Evolutionary conservation across 257 asterid species (phyloP).

Genomic region (Solanum peruvianum): DNA sequence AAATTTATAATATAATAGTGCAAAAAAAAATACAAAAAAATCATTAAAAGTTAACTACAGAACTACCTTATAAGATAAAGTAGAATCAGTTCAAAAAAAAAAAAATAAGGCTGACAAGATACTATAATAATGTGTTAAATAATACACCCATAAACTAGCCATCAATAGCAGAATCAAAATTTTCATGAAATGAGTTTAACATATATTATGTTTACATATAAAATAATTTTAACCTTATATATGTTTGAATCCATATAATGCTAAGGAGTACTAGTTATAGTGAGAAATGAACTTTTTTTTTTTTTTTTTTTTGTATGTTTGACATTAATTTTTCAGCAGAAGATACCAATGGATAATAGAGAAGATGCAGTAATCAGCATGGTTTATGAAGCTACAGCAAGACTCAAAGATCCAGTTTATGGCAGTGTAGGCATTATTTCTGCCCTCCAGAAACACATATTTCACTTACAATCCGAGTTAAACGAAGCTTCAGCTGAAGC

Average conservation of each 20-base stretch:
- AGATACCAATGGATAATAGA: slow-evolving; percentile 19
- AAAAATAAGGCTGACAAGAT: too few relatives aligned
- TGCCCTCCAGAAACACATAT: slow-evolving; percentile 20
- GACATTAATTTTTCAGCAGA: slow-evolving; percentile 9
- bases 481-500: slow-evolving; percentile 22
- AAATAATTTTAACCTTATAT: background rate
- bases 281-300: background rate
- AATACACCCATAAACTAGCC: background rate
- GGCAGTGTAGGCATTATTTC: slow-evolving; percentile 32
- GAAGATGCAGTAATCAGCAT: slow-evolving; percentile 37
- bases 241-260: background rate
- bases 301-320: background rate
- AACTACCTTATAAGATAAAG: too few relatives aligned
- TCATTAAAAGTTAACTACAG: too few relatives aligned
- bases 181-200: background rate
- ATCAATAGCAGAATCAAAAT: background rate
- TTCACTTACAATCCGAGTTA: slow-evolving; percentile 23
- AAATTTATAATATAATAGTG: background rate
- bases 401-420: slow-evolving; percentile 32
- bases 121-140: too few relatives aligned
- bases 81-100: too few relatives aligned
- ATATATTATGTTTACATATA: background rate
- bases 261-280: background rate
- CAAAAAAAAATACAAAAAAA: too few relatives aligned
- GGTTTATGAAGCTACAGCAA: slow-evolving; percentile 33